These are phyloP conservation scores for Raphanus hybrid DNA, from an alignment of 441 rosid genomes.

Conservation along the genomic window DNA sequence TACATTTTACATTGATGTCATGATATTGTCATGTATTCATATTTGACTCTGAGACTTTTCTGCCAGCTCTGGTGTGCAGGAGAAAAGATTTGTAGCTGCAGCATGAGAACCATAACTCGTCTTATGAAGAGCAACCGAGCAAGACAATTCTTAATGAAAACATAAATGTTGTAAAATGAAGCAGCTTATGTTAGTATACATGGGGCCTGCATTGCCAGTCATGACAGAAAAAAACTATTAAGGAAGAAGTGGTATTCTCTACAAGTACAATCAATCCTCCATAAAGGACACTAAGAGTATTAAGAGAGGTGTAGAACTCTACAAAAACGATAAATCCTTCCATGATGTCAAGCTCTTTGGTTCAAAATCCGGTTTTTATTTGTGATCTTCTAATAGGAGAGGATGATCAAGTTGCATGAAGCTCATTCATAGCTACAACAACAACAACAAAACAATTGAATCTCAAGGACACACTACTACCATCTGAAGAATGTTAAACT, in stretches of 20 bases:
- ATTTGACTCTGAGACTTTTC: too few relatives aligned
- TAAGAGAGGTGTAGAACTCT: neutral
- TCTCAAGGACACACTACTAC: constrained; percentile 4
- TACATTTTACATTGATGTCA: constrained; percentile 21
- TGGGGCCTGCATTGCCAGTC: constrained; percentile 1
- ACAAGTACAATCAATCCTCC: constrained; percentile 4
- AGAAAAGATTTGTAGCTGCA: too few relatives aligned
- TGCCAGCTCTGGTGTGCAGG: too few relatives aligned
- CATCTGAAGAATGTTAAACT: neutral
- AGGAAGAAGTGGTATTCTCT: constrained; percentile 9
- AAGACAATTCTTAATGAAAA: too few relatives aligned
- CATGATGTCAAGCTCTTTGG: too few relatives aligned
- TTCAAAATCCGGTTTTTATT: too few relatives aligned
- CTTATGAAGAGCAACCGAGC: too few relatives aligned
- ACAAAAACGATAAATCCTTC: neutral
- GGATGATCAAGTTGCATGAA: too few relatives aligned
- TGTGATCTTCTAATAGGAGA: too few relatives aligned
- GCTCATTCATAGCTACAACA: neutral
- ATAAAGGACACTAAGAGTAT: neutral
- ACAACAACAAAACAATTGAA: constrained; percentile 10
- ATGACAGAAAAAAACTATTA: neutral
- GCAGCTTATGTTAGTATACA: constrained; percentile 9
- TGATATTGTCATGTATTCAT: neutral
- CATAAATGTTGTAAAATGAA: neutral
- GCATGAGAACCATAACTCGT: too few relatives aligned